These are phyloP conservation scores for Helichrysum umbraculigerum DNA, from an alignment of 129 eudicot species.

Conservation along the genomic window DNA sequence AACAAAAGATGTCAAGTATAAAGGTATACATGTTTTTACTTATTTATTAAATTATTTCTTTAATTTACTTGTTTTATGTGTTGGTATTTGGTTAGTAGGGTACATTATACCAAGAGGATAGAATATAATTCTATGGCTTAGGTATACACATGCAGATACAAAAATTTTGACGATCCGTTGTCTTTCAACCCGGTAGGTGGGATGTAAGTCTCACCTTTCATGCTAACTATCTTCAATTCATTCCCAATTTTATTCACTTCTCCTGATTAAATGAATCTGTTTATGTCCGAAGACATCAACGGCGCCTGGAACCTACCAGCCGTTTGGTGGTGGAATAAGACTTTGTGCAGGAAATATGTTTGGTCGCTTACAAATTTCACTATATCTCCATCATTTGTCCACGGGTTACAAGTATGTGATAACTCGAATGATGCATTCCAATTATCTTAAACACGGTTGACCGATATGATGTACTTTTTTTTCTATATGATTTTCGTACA, in stretches of 20 bases:
- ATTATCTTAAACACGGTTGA: neutral
- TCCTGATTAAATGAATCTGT: neutral
- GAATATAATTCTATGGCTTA: slow-evolving; percentile 42
- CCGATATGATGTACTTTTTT: too few species aligned
- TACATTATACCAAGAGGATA: slow-evolving; percentile 47
- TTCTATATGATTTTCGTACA: neutral
- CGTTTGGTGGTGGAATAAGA: slow-evolving; percentile 51
- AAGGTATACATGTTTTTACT: slow-evolving; percentile 21
- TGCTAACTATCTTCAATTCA: too few species aligned
- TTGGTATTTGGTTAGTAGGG: slow-evolving; percentile 20
- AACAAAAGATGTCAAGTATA: slow-evolving; percentile 34
- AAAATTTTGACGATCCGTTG: slow-evolving; percentile 48
- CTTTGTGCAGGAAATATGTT: slow-evolving; percentile 50
- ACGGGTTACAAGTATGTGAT: slow-evolving; percentile 40
- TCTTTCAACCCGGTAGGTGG: slow-evolving; percentile 58
- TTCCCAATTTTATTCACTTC: too few species aligned
- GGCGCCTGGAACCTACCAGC: slow-evolving; percentile 34
- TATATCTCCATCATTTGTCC: slow-evolving; percentile 46
- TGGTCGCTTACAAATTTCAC: slow-evolving; percentile 46
- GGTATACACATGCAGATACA: slow-evolving; percentile 43
- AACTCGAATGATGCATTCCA: neutral
- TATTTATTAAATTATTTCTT: neutral
- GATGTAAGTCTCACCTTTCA: slow-evolving; percentile 29
- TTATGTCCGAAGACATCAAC: slow-evolving; percentile 21
- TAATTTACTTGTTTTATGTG: neutral